Evolutionary conservation across 2,329 filamentous ascomycete species (phyloP).

Genomic region (Trichoderma sp.): DNA sequence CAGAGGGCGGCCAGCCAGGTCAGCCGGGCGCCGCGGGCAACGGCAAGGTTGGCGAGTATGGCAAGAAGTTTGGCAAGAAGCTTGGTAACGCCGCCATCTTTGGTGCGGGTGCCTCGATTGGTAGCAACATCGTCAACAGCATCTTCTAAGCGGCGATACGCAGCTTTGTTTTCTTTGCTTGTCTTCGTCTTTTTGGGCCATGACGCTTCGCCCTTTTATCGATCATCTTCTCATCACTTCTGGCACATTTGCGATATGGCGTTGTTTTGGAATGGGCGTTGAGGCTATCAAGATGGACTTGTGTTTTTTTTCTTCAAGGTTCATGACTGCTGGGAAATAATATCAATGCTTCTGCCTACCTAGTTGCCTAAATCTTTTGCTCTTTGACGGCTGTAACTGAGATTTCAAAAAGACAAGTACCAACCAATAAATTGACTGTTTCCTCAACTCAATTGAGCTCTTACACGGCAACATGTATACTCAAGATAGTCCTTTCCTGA

Average conservation of each 20-base stretch:
- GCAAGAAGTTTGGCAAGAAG: conserved; percentile 98
- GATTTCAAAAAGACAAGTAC: neutral
- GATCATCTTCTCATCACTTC: neutral
- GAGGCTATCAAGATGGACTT: neutral
- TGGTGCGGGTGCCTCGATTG: conserved; percentile 88
- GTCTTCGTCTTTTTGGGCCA: neutral
- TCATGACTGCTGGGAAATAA: neutral
- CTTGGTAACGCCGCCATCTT: conserved; percentile 79
- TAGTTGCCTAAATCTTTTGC: neutral
- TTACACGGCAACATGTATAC: neutral
- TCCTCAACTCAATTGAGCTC: too few species aligned
- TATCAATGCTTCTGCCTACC: neutral
- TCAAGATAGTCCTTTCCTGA: neutral
- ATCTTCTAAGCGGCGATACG: conserved; percentile 69
- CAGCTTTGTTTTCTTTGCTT: neutral
- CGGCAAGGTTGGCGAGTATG: conserved; percentile 69
- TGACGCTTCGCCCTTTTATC: neutral
- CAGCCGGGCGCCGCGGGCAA: conserved; percentile 44
- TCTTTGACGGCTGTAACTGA: neutral
- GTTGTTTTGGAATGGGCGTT: conserved; percentile 2
- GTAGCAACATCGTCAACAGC: conserved; percentile 84
- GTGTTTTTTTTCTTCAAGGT: neutral
- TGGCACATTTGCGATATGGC: neutral
- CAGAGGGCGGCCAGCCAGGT: conserved; percentile 52
- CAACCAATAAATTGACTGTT: neutral